Percentiles rank a stretch among this genome's conserved stretches.
Evolutionary conservation across 306 rosid genomes (phyloP).

Genomic region (Casuarina equisetifolia): DNA sequence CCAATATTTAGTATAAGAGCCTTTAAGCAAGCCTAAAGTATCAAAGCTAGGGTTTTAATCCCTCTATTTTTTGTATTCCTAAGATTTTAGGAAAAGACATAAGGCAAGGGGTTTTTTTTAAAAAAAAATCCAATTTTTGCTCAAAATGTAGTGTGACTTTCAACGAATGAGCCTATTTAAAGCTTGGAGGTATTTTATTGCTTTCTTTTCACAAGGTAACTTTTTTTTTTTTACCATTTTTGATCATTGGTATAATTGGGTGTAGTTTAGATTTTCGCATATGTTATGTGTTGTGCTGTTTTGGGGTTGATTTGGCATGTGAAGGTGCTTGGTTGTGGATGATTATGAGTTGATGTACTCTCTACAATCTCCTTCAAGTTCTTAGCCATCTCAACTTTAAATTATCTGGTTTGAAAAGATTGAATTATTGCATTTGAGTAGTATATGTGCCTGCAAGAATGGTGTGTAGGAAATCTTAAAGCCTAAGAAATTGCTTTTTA

Average conservation of each 20-base stretch:
- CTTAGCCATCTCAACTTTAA: neutral
- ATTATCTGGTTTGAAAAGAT: neutral
- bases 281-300: neutral
- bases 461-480: no score
- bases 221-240: neutral
- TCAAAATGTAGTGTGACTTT: slow-evolving; percentile 68
- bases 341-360: neutral
- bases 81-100: slow-evolving; percentile 50
- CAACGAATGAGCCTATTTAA: slow-evolving; percentile 67
- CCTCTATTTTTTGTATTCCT: neutral
- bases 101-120: slow-evolving; percentile 29
- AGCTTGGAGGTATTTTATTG: slow-evolving; percentile 64
- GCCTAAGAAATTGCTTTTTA: no score
- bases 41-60: no score
- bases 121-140: slow-evolving; percentile 51
- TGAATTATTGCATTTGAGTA: no score
- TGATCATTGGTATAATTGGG: no score
- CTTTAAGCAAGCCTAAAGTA: no score
- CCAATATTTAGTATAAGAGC: no score
- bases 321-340: neutral
- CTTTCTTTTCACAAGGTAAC: neutral
- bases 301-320: neutral
- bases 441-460: no score
- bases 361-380: neutral
- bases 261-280: neutral